Evolutionary conservation across 2,329 filamentous ascomycete genomes (phyloP).

Genomic region (Arthroderma sp.): DNA sequence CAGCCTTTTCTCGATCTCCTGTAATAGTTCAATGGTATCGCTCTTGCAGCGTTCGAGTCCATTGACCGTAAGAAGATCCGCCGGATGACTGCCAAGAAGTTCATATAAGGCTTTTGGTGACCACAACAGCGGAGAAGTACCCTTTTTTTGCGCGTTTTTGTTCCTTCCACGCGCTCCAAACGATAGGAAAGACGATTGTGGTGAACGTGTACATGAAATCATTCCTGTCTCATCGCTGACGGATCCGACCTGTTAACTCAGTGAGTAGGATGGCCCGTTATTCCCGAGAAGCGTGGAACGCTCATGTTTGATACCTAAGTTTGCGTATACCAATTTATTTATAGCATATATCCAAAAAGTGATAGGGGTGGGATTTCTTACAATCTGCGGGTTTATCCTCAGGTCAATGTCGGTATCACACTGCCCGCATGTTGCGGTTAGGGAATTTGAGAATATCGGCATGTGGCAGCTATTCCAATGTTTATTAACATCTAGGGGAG

Average conservation of each 20-base stretch:
- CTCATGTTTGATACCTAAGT: neutral
- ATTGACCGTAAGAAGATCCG: conserved; percentile 18
- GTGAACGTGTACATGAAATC: conserved; percentile 15
- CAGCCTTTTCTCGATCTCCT: conserved; percentile 5
- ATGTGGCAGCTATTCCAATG: conserved; percentile 24
- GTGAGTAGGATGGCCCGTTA: neutral
- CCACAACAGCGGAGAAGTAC: conserved; percentile 32
- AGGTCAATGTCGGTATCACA: conserved; percentile 8
- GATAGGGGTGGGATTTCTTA: conserved; percentile 1
- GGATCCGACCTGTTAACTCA: conserved; percentile 6
- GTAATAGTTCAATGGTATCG: conserved; percentile 1
- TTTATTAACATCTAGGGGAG: neutral
- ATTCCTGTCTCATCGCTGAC: conserved; percentile 33
- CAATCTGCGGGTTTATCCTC: conserved; percentile 10
- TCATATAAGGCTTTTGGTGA: conserved; percentile 33
- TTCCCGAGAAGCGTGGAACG: neutral
- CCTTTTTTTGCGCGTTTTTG: conserved; percentile 1
- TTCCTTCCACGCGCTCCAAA: neutral
- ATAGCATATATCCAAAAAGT: neutral
- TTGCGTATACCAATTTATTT: neutral
- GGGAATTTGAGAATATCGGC: conserved; percentile 32
- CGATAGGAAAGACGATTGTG: conserved; percentile 27
- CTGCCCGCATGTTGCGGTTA: conserved; percentile 6
- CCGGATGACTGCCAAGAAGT: conserved; percentile 30
- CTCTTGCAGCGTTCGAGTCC: neutral